Conservation (phyloP, 2,329 filamentous ascomycete genomes). For the Trichoderma pleuroti region DNA sequence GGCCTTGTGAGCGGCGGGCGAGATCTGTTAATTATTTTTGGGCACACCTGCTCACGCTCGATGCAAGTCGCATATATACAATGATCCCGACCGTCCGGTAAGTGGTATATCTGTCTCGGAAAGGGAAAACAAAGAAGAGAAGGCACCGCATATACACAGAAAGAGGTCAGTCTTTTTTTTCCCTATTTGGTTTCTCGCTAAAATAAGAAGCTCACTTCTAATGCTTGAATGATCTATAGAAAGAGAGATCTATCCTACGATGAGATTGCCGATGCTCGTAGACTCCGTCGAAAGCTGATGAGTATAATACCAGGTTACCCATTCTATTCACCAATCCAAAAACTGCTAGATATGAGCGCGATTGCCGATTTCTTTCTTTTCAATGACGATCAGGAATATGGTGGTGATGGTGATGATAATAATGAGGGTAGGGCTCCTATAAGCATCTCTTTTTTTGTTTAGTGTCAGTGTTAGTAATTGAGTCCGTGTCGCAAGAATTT, state of each 20-base stretch:
- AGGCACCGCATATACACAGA: background rate
- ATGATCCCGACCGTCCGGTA: background rate
- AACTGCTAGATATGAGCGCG: background rate
- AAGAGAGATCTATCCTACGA: background rate
- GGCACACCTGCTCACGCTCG: background rate
- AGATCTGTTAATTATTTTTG: background rate
- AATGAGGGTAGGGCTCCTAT: background rate
- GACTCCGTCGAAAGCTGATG: background rate
- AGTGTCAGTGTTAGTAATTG: background rate
- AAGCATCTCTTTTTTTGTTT: background rate
- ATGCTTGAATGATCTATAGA: background rate
- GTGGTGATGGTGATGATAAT: background rate
- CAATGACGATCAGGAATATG: no score
- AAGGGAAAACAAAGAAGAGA: background rate
- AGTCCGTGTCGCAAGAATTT: background rate
- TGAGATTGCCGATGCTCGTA: background rate
- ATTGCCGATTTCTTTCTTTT: background rate
- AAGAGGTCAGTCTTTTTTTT: background rate
- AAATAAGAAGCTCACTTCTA: background rate
- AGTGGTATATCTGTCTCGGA: background rate
- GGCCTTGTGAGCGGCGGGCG: background rate
- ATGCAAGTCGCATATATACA: background rate
- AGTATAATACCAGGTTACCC: no score
- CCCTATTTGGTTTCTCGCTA: background rate
- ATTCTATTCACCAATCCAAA: no score